Conservation (phyloP, 2,329 filamentous ascomycete species). For the Hypoxylon sp. region DNA sequence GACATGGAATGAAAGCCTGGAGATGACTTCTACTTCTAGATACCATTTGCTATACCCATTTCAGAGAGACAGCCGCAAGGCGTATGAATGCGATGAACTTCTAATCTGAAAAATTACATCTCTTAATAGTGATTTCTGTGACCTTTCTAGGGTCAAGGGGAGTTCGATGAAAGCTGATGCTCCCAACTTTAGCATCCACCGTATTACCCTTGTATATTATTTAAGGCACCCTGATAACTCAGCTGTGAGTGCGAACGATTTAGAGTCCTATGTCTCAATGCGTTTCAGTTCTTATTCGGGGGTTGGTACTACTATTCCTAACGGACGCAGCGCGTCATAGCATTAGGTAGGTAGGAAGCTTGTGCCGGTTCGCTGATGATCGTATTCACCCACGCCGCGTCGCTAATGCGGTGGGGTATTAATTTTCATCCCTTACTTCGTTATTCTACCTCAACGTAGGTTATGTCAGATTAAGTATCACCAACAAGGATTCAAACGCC, state of each 20-base stretch:
- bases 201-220: not conserved
- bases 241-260: constrained; percentile 3
- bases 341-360: constrained; percentile 15
- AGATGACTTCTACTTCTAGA: constrained; percentile 17
- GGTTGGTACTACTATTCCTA: constrained; percentile 26
- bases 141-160: too few relatives aligned
- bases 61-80: constrained; percentile 37
- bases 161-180: not conserved
- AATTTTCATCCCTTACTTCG: too few relatives aligned
- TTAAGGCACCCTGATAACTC: constrained; percentile 7
- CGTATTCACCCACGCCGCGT: constrained; percentile 25
- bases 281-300: constrained; percentile 13
- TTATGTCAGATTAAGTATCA: too few relatives aligned
- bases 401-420: too few relatives aligned
- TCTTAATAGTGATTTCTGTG: constrained; percentile 1
- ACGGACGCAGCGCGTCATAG: constrained; percentile 23
- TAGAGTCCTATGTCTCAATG: constrained; percentile 15
- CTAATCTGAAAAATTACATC: not conserved
- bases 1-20: constrained; percentile 8
- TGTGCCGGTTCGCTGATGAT: constrained; percentile 28
- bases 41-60: constrained; percentile 35
- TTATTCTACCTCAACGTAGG: too few relatives aligned
- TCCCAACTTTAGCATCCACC: not conserved
- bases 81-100: constrained; percentile 34
- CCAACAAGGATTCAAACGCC: too few relatives aligned